Evolutionary conservation across 768 basidiomycete species (phyloP).

Genomic region (Boletus reticuloceps): DNA sequence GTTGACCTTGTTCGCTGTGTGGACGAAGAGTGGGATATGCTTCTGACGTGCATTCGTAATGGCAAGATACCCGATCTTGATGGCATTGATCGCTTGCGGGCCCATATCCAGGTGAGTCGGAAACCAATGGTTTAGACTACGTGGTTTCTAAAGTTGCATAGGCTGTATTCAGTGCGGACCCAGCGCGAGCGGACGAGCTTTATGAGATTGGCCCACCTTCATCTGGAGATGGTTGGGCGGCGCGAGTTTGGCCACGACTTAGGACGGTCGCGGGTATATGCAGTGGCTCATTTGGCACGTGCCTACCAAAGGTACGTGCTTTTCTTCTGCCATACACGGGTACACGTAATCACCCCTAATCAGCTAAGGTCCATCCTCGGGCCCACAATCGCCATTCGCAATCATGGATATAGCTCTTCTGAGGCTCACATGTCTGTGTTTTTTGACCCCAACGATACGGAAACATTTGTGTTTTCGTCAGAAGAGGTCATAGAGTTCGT

Average conservation of each 20-base stretch:
- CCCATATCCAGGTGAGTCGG: conserved; percentile 5
- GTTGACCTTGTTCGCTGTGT: conserved; percentile 7
- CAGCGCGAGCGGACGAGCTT: conserved; percentile 13
- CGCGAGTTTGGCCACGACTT: conserved; percentile 13
- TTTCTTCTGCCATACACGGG: neutral
- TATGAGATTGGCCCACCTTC: conserved; percentile 11
- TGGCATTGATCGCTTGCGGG: conserved; percentile 6
- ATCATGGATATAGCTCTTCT: conserved; percentile 10
- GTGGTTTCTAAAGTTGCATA: neutral
- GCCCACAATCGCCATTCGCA: conserved; percentile 7
- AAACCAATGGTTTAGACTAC: neutral
- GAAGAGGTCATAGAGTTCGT: conserved; percentile 11
- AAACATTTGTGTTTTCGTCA: conserved; percentile 6
- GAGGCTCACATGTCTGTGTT: conserved; percentile 2
- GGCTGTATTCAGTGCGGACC: conserved; percentile 2
- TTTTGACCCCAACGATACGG: conserved; percentile 2
- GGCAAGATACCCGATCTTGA: conserved; percentile 14
- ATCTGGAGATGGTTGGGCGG: conserved; percentile 11
- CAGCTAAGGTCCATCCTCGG: conserved; percentile 9
- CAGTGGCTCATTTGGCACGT: conserved; percentile 14
- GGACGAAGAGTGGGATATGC: conserved; percentile 8
- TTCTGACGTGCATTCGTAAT: conserved; percentile 6
- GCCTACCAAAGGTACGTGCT: conserved; percentile 3
- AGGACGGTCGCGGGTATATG: conserved; percentile 3
- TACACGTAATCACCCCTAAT: neutral